These are phyloP conservation scores for Phialophora macrospora DNA, from an alignment of 2,329 filamentous ascomycete species.

Conservation along the genomic window DNA sequence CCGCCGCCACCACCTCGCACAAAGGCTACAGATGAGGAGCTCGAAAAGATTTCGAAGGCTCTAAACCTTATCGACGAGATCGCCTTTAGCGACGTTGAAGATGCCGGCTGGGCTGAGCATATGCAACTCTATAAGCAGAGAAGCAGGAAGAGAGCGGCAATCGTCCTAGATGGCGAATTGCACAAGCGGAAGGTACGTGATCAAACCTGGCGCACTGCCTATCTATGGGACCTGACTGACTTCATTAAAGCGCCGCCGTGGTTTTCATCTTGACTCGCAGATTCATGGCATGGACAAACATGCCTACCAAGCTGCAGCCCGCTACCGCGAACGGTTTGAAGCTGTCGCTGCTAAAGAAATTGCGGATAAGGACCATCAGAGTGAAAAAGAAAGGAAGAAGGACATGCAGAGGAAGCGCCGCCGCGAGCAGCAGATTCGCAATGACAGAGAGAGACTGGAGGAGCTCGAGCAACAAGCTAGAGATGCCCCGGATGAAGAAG, in stretches of 20 bases:
- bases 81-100: constrained; percentile 64
- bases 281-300: constrained; percentile 68
- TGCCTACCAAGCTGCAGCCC: constrained; percentile 71
- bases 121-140: constrained; percentile 59
- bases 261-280: constrained; percentile 61
- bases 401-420: constrained; percentile 98
- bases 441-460: constrained; percentile 82
- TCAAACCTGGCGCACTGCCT: constrained; percentile 12
- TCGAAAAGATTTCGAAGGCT: constrained; percentile 70
- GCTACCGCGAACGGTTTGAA: constrained; percentile 78
- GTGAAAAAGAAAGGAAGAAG: constrained; percentile 99
- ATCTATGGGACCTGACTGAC: constrained; percentile 8
- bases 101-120: constrained; percentile 57
- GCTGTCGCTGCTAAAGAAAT: constrained; percentile 83
- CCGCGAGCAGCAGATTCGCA: constrained; percentile 89
- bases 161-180: constrained; percentile 67
- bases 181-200: constrained; percentile 64
- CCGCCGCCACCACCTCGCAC: constrained; percentile 63
- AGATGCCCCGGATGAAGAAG: constrained; percentile 78
- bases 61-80: constrained; percentile 64
- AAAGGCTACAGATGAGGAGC: constrained; percentile 63
- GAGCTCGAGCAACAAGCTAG: constrained; percentile 77
- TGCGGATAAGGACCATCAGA: constrained; percentile 83
- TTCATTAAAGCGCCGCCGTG: constrained; percentile 59
- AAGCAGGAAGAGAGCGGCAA: constrained; percentile 69